phyloP scores from a whole-genome alignment of 371 early-diverging fungal species.

The Mycotypha africana region DNA sequence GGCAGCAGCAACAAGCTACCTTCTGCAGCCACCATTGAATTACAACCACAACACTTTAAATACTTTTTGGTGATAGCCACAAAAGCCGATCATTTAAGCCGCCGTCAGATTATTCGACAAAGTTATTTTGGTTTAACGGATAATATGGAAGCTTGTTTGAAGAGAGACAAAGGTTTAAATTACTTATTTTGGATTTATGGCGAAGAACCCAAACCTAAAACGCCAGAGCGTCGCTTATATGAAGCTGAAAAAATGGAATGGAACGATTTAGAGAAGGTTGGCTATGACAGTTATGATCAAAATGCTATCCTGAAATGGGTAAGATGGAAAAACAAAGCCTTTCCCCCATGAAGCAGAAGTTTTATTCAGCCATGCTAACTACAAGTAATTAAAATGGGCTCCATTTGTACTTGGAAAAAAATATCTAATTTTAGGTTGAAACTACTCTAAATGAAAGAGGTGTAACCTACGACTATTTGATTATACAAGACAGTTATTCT shows the following conservation, averaged over 20 bases:
- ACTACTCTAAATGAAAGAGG: constrained; percentile 10
- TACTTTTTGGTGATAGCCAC: constrained; percentile 50
- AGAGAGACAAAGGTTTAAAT: constrained; percentile 33
- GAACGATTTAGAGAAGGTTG: constrained; percentile 33
- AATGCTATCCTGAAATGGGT: constrained; percentile 29
- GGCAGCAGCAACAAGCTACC: no score
- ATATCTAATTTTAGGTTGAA: constrained; percentile 6
- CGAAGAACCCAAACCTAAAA: constrained; percentile 20
- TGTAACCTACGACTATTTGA: constrained; percentile 33
- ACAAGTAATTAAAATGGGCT: neutral
- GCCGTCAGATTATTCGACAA: constrained; percentile 45
- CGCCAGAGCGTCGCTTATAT: constrained; percentile 31
- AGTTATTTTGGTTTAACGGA: constrained; percentile 48
- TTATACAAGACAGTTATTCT: constrained; percentile 33
- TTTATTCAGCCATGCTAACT: no score
- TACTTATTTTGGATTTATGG: constrained; percentile 54
- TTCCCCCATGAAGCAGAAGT: no score
- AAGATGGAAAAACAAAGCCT: constrained; percentile 9
- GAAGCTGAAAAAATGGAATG: constrained; percentile 56
- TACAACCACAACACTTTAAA: constrained; percentile 28
- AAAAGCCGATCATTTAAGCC: constrained; percentile 30
- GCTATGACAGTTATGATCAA: constrained; percentile 20
- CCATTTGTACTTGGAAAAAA: neutral
- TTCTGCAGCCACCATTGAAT: constrained; percentile 12
- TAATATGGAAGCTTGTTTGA: constrained; percentile 51